Base-by-base conservation (phyloP, 139 green algal genomes). In the Spirogloea muscicola region DNA sequence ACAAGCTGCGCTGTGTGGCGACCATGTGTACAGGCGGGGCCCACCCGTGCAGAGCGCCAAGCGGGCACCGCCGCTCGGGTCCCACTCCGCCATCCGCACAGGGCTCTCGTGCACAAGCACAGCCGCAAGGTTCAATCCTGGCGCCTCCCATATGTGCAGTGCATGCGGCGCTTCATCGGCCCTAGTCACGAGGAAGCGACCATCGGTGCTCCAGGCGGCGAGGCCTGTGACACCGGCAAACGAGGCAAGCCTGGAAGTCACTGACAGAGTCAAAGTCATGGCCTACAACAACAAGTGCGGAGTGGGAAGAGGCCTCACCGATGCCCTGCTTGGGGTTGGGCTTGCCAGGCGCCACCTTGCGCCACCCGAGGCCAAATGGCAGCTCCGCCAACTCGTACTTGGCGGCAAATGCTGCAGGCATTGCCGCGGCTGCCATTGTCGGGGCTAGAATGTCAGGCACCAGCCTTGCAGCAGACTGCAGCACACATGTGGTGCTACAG, bases 301-400 rank as follows among this genome's bases (percentile, higher is more conserved):
- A n/a, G n/a, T n/a, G n/a, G n/a, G n/a, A n/a, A n/a, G n/a, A n/a
- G n/a, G n/a, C n/a, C n/a, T 62, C 52, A 62, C 52, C 52, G 5
- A 62, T 7, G 7, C 52, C 52, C 9, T 62, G 52, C 52, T 62
- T 62, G 7, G 52, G 52, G 7, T 62, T 62, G 52, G 52, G 52
- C 9, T 62, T 62, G 9, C 40, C 52, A 33, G 5, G 52, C 5
- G 9, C 6, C 9, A 7, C 6, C 9, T n/a, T n/a, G n/a, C n/a
- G n/a, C n/a, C n/a, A n/a, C n/a, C n/a, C n/a, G n/a, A n/a, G n/a
- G n/a, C n/a, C n/a, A n/a, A n/a, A n/a, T n/a, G n/a, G n/a, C n/a
- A n/a, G n/a, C n/a, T n/a, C n/a, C n/a, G n/a, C n/a, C n/a, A n/a
- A n/a, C n/a, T n/a, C n/a, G n/a, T n/a, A n/a, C n/a, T n/a, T n/a